These are phyloP conservation scores for Phytophthora parvispora DNA, from an alignment of 352 stramenopile genomes.

Conservation along the genomic window DNA sequence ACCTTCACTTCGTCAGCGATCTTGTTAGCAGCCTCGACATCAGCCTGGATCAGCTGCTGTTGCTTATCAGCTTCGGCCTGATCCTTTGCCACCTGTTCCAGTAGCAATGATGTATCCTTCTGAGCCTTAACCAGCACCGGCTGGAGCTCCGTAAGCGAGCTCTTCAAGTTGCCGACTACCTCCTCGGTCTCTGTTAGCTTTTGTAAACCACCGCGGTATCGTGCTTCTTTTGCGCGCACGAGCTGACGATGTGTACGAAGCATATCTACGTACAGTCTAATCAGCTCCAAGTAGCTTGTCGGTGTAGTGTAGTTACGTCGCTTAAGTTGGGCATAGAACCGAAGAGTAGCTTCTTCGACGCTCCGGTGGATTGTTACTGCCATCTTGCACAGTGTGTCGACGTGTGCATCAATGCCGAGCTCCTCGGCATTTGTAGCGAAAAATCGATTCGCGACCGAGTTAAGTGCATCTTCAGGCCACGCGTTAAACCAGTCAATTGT, in stretches of 20 bases:
- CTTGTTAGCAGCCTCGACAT: slow-evolving; percentile 92
- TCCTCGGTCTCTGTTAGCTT: slow-evolving; percentile 96
- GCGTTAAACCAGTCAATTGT: slow-evolving; percentile 98
- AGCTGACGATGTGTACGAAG: slow-evolving; percentile 87
- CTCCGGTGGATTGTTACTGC: slow-evolving; percentile 95
- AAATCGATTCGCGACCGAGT: slow-evolving; percentile 92
- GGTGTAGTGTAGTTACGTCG: slow-evolving; percentile 96
- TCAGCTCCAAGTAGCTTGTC: slow-evolving; percentile 97
- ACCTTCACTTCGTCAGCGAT: slow-evolving; percentile 93
- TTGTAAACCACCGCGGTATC: slow-evolving; percentile 89
- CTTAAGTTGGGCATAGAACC: slow-evolving; percentile 87
- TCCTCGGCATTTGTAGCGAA: slow-evolving; percentile 88
- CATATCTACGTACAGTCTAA: slow-evolving; percentile 95
- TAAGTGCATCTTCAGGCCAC: slow-evolving; percentile 95
- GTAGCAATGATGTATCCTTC: slow-evolving; percentile 86
- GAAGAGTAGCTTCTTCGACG: slow-evolving; percentile 88
- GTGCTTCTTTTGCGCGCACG: slow-evolving; percentile 85
- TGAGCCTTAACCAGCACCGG: slow-evolving; percentile 92
- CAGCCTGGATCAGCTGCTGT: slow-evolving; percentile 92
- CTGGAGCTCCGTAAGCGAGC: slow-evolving; percentile 92
- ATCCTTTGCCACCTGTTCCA: slow-evolving; percentile 92
- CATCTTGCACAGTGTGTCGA: slow-evolving; percentile 94
- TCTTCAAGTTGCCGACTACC: slow-evolving; percentile 94
- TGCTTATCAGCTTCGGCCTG: slow-evolving; percentile 94
- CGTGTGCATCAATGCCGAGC: slow-evolving; percentile 89